Evolutionary conservation across 352 stramenopile species (phyloP).

Genomic region (Pythium rhizo-oryzae): DNA sequence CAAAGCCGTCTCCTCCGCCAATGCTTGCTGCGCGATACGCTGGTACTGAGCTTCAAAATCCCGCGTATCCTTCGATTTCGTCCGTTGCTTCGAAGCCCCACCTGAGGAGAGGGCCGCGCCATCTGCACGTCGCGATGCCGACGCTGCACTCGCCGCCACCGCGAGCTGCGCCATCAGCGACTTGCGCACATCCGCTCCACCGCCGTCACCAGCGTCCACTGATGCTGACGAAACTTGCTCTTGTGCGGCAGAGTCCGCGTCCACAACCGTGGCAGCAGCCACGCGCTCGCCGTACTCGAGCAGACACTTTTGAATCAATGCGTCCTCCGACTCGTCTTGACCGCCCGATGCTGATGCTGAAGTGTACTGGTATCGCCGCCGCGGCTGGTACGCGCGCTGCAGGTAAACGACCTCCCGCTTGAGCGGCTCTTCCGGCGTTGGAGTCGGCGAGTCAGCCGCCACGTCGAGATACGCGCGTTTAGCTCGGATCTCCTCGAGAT

Average conservation of each 20-base stretch:
- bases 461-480: slow-evolving; percentile 40
- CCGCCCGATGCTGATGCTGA: slow-evolving; percentile 20
- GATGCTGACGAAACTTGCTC: not conserved
- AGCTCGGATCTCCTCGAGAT: slow-evolving; percentile 43
- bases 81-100: not conserved
- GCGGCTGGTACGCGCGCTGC: slow-evolving; percentile 40
- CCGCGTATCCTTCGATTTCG: slow-evolving; percentile 32
- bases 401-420: slow-evolving; percentile 54
- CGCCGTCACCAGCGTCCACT: not conserved
- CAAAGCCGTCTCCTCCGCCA: slow-evolving; percentile 48
- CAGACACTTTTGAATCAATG: slow-evolving; percentile 76
- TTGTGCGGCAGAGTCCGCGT: not conserved
- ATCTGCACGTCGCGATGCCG: not conserved
- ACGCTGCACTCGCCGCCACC: slow-evolving; percentile 8
- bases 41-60: slow-evolving; percentile 73
- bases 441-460: slow-evolving; percentile 3
- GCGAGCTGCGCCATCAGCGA: slow-evolving; percentile 27
- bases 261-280: slow-evolving; percentile 10
- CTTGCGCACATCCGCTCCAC: not conserved
- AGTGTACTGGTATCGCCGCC: slow-evolving; percentile 48
- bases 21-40: slow-evolving; percentile 49
- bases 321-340: slow-evolving; percentile 57
- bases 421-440: slow-evolving; percentile 19
- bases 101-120: not conserved
- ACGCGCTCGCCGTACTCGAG: slow-evolving; percentile 81